Evolutionary conservation across 192 early-diverging fungal genomes (phyloP).

Genomic region (Phlyctochytrium arcticum): DNA sequence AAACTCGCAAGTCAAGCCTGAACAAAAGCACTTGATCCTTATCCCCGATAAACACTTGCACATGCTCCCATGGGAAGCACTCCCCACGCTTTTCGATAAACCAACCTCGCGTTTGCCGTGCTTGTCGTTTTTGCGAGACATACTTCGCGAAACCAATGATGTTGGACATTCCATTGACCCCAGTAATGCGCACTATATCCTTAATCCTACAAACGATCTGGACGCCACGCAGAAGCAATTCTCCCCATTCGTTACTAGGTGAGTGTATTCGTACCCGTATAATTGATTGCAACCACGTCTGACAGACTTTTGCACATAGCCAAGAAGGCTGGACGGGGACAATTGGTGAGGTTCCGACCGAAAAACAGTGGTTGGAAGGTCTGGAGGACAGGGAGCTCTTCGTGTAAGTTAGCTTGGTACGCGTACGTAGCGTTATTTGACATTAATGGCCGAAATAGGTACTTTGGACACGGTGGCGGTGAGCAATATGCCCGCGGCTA

Average conservation of each 20-base stretch:
- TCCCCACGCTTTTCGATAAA: slow-evolving; percentile 64
- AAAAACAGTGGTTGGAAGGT: slow-evolving; percentile 56
- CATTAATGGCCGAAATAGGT: slow-evolving; percentile 34
- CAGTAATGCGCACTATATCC: slow-evolving; percentile 64
- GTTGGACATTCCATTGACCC: slow-evolving; percentile 25
- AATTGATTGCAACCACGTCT: no score
- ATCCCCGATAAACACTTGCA: slow-evolving; percentile 83
- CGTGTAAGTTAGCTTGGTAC: slow-evolving; percentile 42
- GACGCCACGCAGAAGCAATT: slow-evolving; percentile 77
- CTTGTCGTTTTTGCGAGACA: slow-evolving; percentile 67
- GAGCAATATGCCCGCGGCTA: slow-evolving; percentile 74
- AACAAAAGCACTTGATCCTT: slow-evolving; percentile 67
- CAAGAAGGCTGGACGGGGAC: slow-evolving; percentile 68
- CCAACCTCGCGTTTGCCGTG: slow-evolving; percentile 81
- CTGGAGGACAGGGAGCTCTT: slow-evolving; percentile 59
- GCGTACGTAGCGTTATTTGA: neutral
- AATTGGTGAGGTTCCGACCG: slow-evolving; percentile 61
- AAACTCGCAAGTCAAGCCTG: neutral
- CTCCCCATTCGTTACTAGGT: slow-evolving; percentile 29
- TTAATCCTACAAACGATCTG: slow-evolving; percentile 91
- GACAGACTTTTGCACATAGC: neutral
- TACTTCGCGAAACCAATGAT: neutral
- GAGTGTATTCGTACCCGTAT: no score
- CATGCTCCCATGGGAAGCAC: slow-evolving; percentile 84
- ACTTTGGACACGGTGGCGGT: slow-evolving; percentile 94